Percentiles rank a stretch among this genome's conserved stretches.
These are phyloP conservation scores for Pleodorina starrii DNA, from an alignment of 139 green algal species.

Conservation along the genomic window DNA sequence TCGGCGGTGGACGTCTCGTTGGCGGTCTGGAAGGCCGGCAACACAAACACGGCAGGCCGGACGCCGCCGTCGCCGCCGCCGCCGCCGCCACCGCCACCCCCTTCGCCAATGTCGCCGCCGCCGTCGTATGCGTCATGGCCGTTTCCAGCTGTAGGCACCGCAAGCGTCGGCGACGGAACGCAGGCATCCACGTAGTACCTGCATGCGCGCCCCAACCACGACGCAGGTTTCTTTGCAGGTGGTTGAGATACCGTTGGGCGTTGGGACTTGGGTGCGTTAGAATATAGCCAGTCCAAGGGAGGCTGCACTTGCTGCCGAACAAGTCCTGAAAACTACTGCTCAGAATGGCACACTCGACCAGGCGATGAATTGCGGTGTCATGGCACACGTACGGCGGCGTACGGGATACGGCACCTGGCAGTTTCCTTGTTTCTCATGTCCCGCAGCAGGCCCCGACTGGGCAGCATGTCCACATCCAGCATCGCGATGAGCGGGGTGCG, in stretches of 20 bases:
- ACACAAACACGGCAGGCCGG: background rate
- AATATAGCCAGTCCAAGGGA: too few relatives aligned
- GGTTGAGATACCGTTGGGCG: too few relatives aligned
- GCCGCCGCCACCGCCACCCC: background rate
- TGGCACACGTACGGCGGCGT: too few relatives aligned
- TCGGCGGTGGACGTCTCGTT: constrained; percentile 8
- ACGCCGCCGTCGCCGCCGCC: background rate
- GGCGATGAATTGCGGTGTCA: too few relatives aligned
- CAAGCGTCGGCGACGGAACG: background rate
- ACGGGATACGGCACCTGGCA: too few relatives aligned
- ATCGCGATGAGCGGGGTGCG: constrained; percentile 40
- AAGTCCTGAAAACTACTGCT: too few relatives aligned
- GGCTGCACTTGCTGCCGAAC: too few relatives aligned
- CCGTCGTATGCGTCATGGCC: background rate
- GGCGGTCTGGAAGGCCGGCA: constrained; percentile 40
- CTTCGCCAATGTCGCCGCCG: background rate
- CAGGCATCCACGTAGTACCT: background rate
- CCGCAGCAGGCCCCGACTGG: background rate
- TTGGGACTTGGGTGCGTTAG: too few relatives aligned
- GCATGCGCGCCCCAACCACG: background rate
- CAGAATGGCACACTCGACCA: too few relatives aligned
- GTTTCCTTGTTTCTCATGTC: background rate
- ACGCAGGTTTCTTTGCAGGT: background rate
- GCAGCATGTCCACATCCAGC: constrained; percentile 49
- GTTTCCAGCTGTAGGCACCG: background rate